These are phyloP conservation scores for Cephaloascus fragrans DNA, from an alignment of 805 yeast species.

Conservation along the genomic window DNA sequence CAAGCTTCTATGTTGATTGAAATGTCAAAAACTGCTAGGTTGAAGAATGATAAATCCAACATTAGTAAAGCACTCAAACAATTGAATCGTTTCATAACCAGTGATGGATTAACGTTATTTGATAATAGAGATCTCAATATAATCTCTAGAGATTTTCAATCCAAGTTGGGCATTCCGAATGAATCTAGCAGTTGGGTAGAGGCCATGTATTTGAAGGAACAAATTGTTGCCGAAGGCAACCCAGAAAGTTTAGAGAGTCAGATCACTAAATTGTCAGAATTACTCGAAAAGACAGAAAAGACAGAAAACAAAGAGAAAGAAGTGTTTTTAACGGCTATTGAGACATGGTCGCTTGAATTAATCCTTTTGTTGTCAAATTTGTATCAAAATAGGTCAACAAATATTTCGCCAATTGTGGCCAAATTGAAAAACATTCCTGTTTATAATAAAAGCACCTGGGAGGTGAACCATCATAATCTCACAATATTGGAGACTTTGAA, in stretches of 20 bases:
- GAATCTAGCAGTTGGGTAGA: slow-evolving; percentile 19
- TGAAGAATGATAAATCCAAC: slow-evolving; percentile 11
- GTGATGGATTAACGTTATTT: slow-evolving; percentile 15
- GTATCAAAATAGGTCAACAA: not conserved
- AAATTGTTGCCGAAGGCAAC: slow-evolving; percentile 24
- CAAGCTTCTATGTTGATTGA: slow-evolving; percentile 25
- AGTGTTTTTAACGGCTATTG: slow-evolving; percentile 26
- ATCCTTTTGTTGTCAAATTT: slow-evolving; percentile 6
- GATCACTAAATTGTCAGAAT: slow-evolving; percentile 4
- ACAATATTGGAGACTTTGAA: not conserved
- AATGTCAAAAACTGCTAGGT: slow-evolving; percentile 20
- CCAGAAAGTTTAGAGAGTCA: slow-evolving; percentile 13
- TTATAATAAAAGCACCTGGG: not conserved
- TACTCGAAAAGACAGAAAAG: slow-evolving; percentile 1
- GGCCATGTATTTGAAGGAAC: slow-evolving; percentile 25
- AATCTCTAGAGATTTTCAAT: slow-evolving; percentile 41
- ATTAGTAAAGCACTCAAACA: slow-evolving; percentile 8
- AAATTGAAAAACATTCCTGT: slow-evolving; percentile 4
- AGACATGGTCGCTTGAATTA: slow-evolving; percentile 20
- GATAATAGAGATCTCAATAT: slow-evolving; percentile 58
- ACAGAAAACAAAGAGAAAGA: too few species aligned
- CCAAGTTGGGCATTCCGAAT: slow-evolving; percentile 18
- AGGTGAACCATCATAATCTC: not conserved
- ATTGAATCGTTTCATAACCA: slow-evolving; percentile 12
- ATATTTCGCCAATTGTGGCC: slow-evolving; percentile 2